Percentiles rank a stretch among this genome's conserved stretches.
Evolutionary conservation across 2,329 filamentous ascomycete genomes (phyloP).

Genomic region (Fusarium metavorans): DNA sequence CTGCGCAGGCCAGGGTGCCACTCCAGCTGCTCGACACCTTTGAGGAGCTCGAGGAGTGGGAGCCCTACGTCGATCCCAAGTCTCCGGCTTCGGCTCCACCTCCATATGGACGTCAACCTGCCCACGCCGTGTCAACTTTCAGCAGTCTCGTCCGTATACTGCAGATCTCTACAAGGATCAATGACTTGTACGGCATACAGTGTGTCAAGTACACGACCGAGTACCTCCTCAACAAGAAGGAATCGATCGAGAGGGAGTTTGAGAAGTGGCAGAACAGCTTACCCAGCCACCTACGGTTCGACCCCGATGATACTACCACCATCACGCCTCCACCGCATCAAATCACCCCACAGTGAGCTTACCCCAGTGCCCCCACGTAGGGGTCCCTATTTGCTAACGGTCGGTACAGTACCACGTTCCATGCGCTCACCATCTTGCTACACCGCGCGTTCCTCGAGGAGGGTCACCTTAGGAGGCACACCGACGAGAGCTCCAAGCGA

Average conservation of each 20-base stretch:
- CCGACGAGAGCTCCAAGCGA: conserved; percentile 42
- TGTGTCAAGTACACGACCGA: conserved; percentile 44
- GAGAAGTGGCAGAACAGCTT: conserved; percentile 44
- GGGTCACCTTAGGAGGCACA: conserved; percentile 46
- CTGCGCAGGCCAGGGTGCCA: conserved; percentile 49
- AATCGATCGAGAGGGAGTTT: conserved; percentile 42
- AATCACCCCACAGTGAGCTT: conserved; percentile 47
- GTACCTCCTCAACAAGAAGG: conserved; percentile 43
- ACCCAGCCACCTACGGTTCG: conserved; percentile 43
- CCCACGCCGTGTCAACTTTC: conserved; percentile 46
- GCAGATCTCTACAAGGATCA: conserved; percentile 46
- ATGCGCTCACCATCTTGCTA: conserved; percentile 58
- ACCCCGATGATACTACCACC: conserved; percentile 41
- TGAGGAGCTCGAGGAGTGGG: conserved; percentile 51
- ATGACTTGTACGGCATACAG: conserved; percentile 44
- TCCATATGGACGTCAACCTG: conserved; percentile 44
- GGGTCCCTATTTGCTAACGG: conserved; percentile 12
- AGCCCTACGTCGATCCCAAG: conserved; percentile 48
- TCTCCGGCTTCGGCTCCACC: conserved; percentile 43
- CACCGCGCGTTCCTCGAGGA: conserved; percentile 58
- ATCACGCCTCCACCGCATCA: conserved; percentile 46
- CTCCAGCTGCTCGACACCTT: conserved; percentile 48
- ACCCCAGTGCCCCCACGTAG: neutral
- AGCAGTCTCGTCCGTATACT: conserved; percentile 45
- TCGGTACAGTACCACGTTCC: conserved; percentile 48